These are phyloP conservation scores for Lasiodiplodia sp. DNA, from an alignment of 2,329 filamentous ascomycete genomes.

Conservation along the genomic window DNA sequence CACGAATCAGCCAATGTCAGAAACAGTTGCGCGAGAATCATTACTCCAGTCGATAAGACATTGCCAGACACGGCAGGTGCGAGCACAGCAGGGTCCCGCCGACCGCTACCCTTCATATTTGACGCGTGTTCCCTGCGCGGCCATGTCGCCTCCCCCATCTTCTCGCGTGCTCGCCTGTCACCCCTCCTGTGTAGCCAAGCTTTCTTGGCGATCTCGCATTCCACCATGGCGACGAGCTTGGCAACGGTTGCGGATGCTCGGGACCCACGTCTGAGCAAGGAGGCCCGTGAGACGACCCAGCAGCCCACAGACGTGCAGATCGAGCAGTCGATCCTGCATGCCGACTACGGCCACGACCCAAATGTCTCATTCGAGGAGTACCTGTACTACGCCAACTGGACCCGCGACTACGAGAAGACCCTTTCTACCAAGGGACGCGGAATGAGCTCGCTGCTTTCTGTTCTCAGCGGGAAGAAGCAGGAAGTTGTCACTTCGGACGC, in stretches of 20 bases:
- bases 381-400: conserved; percentile 47
- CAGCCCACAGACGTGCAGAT: conserved; percentile 14
- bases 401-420: conserved; percentile 44
- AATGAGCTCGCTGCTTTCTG: conserved; percentile 6
- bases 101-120: conserved; percentile 6
- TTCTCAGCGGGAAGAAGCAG: conserved; percentile 25
- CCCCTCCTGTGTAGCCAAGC: neutral
- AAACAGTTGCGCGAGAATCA: neutral
- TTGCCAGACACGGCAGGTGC: conserved; percentile 4
- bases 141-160: neutral
- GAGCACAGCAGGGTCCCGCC: neutral
- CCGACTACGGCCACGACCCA: conserved; percentile 35
- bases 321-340: conserved; percentile 7
- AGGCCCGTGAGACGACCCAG: neutral
- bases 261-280: conserved; percentile 5
- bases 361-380: conserved; percentile 48
- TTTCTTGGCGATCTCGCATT: conserved; percentile 18
- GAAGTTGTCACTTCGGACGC: conserved; percentile 15
- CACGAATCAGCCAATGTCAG: neutral
- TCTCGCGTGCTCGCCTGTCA: neutral
- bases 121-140: neutral
- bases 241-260: conserved; percentile 4
- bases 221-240: conserved; percentile 20
- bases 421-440: conserved; percentile 28
- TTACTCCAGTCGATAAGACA: conserved; percentile 8